These are phyloP conservation scores for Inga oerstediana DNA, from an alignment of 306 rosid genomes.

Conservation along the genomic window DNA sequence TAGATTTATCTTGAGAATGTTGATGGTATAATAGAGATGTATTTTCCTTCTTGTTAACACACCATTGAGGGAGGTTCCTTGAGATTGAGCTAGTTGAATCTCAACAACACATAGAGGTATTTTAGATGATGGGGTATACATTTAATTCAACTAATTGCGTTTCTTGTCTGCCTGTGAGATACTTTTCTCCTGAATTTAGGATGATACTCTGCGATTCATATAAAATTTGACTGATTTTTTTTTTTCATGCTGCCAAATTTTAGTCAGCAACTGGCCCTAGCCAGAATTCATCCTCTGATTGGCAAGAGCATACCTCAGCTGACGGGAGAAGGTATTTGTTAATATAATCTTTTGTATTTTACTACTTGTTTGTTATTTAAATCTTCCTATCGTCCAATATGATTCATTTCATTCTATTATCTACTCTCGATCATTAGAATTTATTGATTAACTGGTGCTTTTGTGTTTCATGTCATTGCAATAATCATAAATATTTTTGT, in stretches of 20 bases:
- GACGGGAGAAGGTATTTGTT: constrained; percentile 90
- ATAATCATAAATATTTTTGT: constrained; percentile 19
- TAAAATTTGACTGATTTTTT: constrained; percentile 22
- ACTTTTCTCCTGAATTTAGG: constrained; percentile 11
- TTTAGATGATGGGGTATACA: not conserved
- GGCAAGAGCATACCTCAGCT: constrained; percentile 93
- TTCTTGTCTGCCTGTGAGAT: constrained; percentile 8
- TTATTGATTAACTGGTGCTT: constrained; percentile 31
- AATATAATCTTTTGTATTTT: constrained; percentile 13
- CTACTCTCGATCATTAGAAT: constrained; percentile 13
- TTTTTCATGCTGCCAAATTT: constrained; percentile 34
- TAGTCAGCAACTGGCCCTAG: constrained; percentile 56
- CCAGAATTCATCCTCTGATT: constrained; percentile 76
- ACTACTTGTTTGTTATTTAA: constrained; percentile 7
- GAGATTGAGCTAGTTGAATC: constrained; percentile 22
- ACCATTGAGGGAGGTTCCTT: constrained; percentile 19
- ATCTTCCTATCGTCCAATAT: constrained; percentile 8
- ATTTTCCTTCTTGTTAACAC: constrained; percentile 7
- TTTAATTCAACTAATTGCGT: constrained; percentile 19
- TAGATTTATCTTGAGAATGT: constrained; percentile 26
- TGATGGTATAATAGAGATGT: not conserved
- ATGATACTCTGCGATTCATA: constrained; percentile 7
- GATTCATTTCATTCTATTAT: not conserved
- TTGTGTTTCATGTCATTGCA: constrained; percentile 12
- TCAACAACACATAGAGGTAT: not conserved